These are phyloP conservation scores for Maudiozyma barnettii DNA, from an alignment of 805 yeast species.

Conservation along the genomic window DNA sequence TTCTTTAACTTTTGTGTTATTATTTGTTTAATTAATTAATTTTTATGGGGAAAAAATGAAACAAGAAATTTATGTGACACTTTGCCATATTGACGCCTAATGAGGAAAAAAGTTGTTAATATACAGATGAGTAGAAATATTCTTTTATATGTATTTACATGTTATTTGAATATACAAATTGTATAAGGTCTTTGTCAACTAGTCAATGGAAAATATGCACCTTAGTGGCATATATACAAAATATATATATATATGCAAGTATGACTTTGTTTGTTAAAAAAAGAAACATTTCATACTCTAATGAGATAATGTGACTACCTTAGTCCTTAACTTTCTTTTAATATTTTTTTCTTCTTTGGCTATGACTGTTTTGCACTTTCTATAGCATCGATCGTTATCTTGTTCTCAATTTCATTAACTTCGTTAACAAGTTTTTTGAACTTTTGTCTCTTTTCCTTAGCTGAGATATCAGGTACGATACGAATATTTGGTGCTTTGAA, in stretches of 20 bases:
- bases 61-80: no score
- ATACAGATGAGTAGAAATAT: neutral
- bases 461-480: conserved; percentile 31
- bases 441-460: conserved; percentile 36
- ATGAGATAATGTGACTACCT: no score
- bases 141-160: neutral
- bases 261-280: no score
- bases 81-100: neutral
- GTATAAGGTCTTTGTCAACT: neutral
- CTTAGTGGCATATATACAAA: no score
- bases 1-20: neutral
- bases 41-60: neutral
- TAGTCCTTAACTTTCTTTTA: no score
- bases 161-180: neutral
- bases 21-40: neutral
- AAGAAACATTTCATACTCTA: no score
- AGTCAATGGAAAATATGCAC: no score
- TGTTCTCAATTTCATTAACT: conserved; percentile 33
- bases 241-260: no score
- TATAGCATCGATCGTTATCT: conserved; percentile 16
- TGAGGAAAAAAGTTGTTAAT: neutral
- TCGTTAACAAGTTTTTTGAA: conserved; percentile 38
- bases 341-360: no score
- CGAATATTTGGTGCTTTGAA: conserved; percentile 48
- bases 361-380: conserved; percentile 12